These are phyloP conservation scores for Neurospora sp. DNA, from an alignment of 495 filamentous ascomycete genomes.

Conservation along the genomic window DNA sequence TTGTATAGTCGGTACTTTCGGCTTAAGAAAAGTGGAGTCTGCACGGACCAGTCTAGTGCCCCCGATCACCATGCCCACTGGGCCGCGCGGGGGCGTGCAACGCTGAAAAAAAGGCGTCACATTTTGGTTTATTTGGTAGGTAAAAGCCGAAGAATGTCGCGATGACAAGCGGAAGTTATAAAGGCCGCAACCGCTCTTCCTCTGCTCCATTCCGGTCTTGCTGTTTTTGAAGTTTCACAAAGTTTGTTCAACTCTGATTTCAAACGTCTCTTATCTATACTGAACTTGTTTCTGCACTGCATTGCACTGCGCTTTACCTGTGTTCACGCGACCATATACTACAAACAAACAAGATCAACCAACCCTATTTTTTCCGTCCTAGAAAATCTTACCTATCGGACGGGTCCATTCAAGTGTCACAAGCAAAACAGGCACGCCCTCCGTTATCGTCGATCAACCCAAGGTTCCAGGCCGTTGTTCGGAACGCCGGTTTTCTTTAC, in stretches of 20 bases:
- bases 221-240: background rate
- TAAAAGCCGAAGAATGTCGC: background rate
- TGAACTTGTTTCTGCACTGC: background rate
- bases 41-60: too few relatives aligned
- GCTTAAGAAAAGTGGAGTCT: too few relatives aligned
- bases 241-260: background rate
- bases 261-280: background rate
- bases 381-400: background rate
- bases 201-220: background rate
- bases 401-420: background rate
- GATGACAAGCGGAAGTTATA: background rate
- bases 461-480: background rate
- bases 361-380: background rate
- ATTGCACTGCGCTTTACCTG: background rate
- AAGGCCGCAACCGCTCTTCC: background rate
- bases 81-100: background rate
- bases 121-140: background rate
- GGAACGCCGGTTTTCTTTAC: background rate
- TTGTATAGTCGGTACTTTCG: too few relatives aligned
- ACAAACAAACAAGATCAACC: background rate
- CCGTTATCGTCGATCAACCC: background rate
- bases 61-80: background rate
- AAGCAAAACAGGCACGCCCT: background rate
- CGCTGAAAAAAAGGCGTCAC: background rate
- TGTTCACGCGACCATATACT: background rate